phyloP scores from a whole-genome alignment of 2,329 filamentous ascomycete genomes.

The Fusarium brevicatenulatum region DNA sequence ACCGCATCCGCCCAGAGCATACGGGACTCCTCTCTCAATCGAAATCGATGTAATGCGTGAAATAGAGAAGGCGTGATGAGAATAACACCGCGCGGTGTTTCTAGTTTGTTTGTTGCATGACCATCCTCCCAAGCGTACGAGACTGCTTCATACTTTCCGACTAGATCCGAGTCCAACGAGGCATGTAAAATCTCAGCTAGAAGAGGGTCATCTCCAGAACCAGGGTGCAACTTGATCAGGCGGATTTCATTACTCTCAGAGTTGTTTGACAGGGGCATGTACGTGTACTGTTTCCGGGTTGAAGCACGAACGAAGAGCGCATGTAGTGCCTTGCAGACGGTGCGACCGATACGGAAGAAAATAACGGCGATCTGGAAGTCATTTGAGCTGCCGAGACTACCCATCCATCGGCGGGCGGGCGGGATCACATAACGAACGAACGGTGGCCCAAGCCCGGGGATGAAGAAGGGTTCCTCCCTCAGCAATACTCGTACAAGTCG shows the following conservation, averaged over 20 bases:
- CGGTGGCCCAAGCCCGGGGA: fast-evolving
- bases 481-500: neutral
- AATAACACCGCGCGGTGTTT: neutral
- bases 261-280: neutral
- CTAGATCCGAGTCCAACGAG: fast-evolving
- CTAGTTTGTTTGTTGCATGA: neutral
- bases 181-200: neutral
- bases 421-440: neutral
- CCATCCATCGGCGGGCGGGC: neutral
- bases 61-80: neutral
- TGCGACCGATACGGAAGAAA: neutral
- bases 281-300: neutral
- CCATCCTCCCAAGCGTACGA: neutral
- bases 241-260: neutral
- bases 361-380: neutral
- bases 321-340: fast-evolving
- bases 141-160: neutral
- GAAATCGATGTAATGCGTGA: neutral
- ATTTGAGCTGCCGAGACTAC: neutral
- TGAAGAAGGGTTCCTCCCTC: neutral
- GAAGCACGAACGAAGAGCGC: neutral
- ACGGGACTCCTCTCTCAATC: fast-evolving
- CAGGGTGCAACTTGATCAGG: neutral
- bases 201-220: neutral
- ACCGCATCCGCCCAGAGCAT: neutral